A percentile compares a stretch with the other conserved stretches of the same genome.
phyloP scores from a whole-genome alignment of 768 basidiomycete genomes.

The Suillus clintonianus region DNA sequence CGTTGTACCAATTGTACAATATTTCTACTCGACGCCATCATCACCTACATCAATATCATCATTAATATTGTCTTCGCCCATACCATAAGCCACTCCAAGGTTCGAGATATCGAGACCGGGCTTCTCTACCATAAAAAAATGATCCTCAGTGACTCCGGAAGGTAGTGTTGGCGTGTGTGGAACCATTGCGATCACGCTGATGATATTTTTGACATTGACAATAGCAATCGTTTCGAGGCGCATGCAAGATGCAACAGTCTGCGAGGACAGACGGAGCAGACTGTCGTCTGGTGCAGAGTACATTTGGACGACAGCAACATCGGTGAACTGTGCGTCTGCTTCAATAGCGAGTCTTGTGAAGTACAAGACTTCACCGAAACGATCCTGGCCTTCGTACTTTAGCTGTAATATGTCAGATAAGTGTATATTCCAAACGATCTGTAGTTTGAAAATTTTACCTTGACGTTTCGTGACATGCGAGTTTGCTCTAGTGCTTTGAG shows the following conservation, averaged over 20 bases:
- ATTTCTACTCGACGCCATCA: too few species aligned
- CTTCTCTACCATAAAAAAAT: conserved; percentile 28
- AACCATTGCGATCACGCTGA: conserved; percentile 23
- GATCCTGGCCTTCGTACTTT: background rate
- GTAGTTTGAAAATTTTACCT: background rate
- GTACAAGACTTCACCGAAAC: background rate
- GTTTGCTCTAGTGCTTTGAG: background rate
- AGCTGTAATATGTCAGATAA: too few species aligned
- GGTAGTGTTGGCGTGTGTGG: conserved; percentile 13
- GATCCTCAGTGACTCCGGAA: background rate
- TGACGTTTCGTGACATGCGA: background rate
- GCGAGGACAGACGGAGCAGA: conserved; percentile 15
- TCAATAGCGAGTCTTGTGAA: conserved; percentile 11
- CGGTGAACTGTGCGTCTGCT: conserved; percentile 8
- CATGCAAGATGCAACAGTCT: conserved; percentile 17
- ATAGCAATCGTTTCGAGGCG: conserved; percentile 18
- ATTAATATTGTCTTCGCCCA: background rate
- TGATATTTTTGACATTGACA: conserved; percentile 14
- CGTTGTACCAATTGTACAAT: too few species aligned
- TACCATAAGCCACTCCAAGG: conserved; percentile 2
- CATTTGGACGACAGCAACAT: conserved; percentile 19
- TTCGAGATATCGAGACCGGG: conserved; percentile 18
- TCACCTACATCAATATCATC: background rate
- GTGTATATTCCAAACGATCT: too few species aligned
- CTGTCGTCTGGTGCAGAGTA: conserved; percentile 19